Evolutionary conservation across 768 basidiomycete genomes (phyloP), one percentile per base, ranked within the genome.

Genomic region (Pisolithus microcarpus): DNA sequence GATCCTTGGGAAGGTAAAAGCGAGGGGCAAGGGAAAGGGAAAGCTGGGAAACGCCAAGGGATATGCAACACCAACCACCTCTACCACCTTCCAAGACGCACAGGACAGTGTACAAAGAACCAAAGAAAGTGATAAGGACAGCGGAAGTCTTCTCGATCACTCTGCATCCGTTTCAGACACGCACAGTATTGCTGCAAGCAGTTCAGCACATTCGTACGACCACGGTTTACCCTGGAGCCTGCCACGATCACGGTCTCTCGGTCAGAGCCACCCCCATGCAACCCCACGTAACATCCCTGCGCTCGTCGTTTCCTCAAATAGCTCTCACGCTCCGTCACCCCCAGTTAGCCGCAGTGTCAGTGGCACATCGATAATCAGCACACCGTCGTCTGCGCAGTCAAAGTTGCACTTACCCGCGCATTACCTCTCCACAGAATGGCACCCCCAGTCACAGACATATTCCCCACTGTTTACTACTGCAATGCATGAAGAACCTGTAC

Each of bases 1-100:
- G 3, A 58, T 81, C 30, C 59, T 77, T 36, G 56, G 64, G 39
- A 73, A 69, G 65, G 70, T 71, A 58, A 72, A 69, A 56, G 65
- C 58, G 38, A 49, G 52, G 53, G 51, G 42, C 62, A 60, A 9
- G 57, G 65, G 21, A 59, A 67, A 37, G 65, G 64, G 58, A 7
- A 52, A 38, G 39, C 23, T 38, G 16, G 2, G 11, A 37, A 44
- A 21, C 38, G 31, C 21, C 44, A 34, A 34, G n/a, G 34, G 34
- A 34, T 13, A 34, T 34, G 2, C 31, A 10, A 13, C 31, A 15
- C 7, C 45, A 7, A 36, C 19, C n/a, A 46, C 31, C 11, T 13
- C 45, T 9, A 46, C 37, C 16, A 21, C 38, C 36, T 19, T 28
- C 24, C 19, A 39, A 11, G 28, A 36, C 28, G 30, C 31, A 42